These are phyloP conservation scores for Sanghuangporus baumii DNA, from an alignment of 1,284 basidiomycete genomes.

Conservation along the genomic window DNA sequence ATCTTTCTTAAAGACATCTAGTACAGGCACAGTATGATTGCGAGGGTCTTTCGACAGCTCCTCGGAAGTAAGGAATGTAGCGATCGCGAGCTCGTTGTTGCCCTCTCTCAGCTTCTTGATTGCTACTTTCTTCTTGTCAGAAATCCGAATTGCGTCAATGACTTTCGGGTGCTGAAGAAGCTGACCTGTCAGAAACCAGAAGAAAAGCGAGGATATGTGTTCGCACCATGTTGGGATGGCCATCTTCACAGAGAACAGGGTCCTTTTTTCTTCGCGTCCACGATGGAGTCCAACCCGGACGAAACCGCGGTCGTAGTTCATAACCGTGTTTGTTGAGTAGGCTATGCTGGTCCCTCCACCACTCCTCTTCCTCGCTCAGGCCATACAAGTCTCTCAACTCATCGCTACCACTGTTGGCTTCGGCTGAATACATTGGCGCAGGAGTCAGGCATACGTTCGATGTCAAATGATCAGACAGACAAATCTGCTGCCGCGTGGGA, in stretches of 20 bases:
- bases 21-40: slow-evolving; percentile 19
- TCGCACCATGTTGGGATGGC: background rate
- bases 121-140: background rate
- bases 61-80: slow-evolving; percentile 6
- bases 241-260: slow-evolving; percentile 19
- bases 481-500: background rate
- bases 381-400: too few relatives aligned
- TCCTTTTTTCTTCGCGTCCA: slow-evolving; percentile 16
- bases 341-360: slow-evolving; percentile 5
- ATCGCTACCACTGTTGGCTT: background rate
- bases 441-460: background rate
- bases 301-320: slow-evolving; percentile 20
- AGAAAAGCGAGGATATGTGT: background rate
- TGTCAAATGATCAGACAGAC: background rate
- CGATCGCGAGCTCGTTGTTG: background rate
- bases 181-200: background rate
- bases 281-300: slow-evolving; percentile 22
- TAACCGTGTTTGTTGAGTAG: slow-evolving; percentile 16
- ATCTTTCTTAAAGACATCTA: slow-evolving; percentile 13
- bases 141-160: background rate
- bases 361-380: background rate
- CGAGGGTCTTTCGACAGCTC: slow-evolving; percentile 1
- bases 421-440: background rate
- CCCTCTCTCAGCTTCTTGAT: background rate
- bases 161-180: background rate